phyloP scores from a whole-genome alignment of 2,329 filamentous ascomycete species.

The Fonsecaea monophora region DNA sequence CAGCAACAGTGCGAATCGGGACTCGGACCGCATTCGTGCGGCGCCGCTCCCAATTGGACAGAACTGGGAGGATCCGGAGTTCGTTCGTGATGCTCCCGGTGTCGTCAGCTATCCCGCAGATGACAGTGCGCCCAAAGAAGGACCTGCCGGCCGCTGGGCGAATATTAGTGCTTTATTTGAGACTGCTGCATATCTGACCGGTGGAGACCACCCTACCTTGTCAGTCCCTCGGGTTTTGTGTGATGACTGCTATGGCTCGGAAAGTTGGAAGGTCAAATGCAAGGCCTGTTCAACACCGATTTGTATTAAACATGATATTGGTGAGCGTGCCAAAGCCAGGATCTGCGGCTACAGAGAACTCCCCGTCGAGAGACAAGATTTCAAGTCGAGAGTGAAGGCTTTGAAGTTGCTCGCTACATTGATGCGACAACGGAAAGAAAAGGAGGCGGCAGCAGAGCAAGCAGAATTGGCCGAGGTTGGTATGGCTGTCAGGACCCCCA shows the following conservation, averaged over 20 bases:
- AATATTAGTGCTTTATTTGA: conserved; percentile 53
- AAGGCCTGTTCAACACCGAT: conserved; percentile 63
- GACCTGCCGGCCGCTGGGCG: conserved; percentile 42
- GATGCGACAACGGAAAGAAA: conserved; percentile 41
- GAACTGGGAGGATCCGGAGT: conserved; percentile 64
- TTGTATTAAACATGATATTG: conserved; percentile 66
- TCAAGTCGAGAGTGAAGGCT: conserved; percentile 38
- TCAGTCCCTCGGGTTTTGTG: conserved; percentile 60
- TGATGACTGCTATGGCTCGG: conserved; percentile 64
- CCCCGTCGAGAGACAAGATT: conserved; percentile 57
- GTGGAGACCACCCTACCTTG: conserved; percentile 23
- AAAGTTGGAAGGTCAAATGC: conserved; percentile 66
- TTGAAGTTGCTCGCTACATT: conserved; percentile 34
- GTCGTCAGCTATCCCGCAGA: conserved; percentile 1
- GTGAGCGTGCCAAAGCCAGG: conserved; percentile 59
- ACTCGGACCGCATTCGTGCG: conserved; percentile 63
- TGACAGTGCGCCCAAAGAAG: conserved; percentile 23
- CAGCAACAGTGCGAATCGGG: conserved; percentile 56
- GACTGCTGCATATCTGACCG: conserved; percentile 22
- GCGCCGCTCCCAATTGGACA: conserved; percentile 62
- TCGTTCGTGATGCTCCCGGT: conserved; percentile 40
- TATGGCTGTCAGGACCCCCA: conserved; percentile 6
- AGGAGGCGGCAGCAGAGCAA: conserved; percentile 10
- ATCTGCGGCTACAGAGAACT: conserved; percentile 66
- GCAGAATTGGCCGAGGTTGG: neutral